Conservation (phyloP, 306 rosid genomes). For the Senna siamea region DNA sequence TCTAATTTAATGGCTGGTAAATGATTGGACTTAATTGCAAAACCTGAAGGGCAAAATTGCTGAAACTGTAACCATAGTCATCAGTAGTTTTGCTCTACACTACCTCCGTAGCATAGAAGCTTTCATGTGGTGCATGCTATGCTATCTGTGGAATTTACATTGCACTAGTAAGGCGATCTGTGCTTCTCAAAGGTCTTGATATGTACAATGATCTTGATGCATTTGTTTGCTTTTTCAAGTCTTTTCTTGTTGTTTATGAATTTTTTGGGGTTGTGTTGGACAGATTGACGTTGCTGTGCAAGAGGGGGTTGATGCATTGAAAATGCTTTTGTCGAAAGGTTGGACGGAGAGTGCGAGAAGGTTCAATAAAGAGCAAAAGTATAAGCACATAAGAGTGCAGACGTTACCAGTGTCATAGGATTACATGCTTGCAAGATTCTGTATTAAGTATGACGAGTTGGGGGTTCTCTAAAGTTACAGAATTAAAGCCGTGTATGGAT, state of each 20-base stretch:
- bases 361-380: slow-evolving; percentile 80
- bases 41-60: no score
- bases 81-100: no score
- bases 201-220: neutral
- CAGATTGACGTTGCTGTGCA: slow-evolving; percentile 61
- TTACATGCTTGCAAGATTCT: slow-evolving; percentile 28
- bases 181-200: no score
- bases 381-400: slow-evolving; percentile 73
- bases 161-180: no score
- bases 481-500: neutral
- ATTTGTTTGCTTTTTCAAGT: neutral
- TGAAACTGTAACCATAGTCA: no score
- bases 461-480: slow-evolving; percentile 4
- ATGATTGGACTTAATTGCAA: no score
- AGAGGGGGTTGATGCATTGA: slow-evolving; percentile 65
- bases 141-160: no score
- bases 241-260: neutral
- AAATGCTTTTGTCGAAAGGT: slow-evolving; percentile 57
- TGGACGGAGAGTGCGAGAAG: slow-evolving; percentile 61
- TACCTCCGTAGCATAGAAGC: no score
- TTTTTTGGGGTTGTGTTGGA: slow-evolving; percentile 34
- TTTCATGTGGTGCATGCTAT: no score
- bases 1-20: no score
- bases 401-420: slow-evolving; percentile 52
- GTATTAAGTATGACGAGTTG: slow-evolving; percentile 14